A percentile compares a stretch with the other conserved stretches of the same genome.
Conservation (phyloP, 2,329 filamentous ascomycete genomes). For the Delphinella strobiligena region DNA sequence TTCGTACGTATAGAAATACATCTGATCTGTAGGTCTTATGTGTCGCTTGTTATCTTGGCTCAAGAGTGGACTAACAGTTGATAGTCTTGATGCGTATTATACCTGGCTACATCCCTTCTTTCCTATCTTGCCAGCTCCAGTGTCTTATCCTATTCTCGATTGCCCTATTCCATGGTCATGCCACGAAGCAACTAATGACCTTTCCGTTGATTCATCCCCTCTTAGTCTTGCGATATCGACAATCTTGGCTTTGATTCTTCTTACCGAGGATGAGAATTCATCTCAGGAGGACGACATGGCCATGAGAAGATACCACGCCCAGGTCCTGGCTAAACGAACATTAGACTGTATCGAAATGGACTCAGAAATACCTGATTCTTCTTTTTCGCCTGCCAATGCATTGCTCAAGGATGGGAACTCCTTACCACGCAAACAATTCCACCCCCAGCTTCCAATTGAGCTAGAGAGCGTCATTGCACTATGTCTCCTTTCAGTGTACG, state of each 20-base stretch:
- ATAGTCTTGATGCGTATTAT: constrained; percentile 43
- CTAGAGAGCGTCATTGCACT: constrained; percentile 38
- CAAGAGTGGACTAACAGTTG: no score
- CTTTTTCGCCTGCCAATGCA: constrained; percentile 34
- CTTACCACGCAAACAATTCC: constrained; percentile 29
- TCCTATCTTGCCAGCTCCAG: constrained; percentile 37
- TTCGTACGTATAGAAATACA: constrained; percentile 1
- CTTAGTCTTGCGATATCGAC: constrained; percentile 37
- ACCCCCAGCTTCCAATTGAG: constrained; percentile 32
- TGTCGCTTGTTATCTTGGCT: constrained; percentile 4
- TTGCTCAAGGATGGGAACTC: constrained; percentile 26
- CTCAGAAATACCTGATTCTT: constrained; percentile 33
- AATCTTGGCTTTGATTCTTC: constrained; percentile 37
- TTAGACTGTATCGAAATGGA: constrained; percentile 39
- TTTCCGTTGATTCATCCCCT: constrained; percentile 31
- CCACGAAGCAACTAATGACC: constrained; percentile 15
- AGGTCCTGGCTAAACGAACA: constrained; percentile 36
- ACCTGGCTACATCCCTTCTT: constrained; percentile 41
- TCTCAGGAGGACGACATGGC: constrained; percentile 28
- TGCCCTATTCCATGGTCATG: constrained; percentile 20
- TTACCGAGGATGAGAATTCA: constrained; percentile 27
- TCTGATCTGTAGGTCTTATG: constrained; percentile 3
- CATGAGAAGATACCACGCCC: constrained; percentile 36
- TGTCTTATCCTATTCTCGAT: constrained; percentile 19
- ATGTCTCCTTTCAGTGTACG: constrained; percentile 38